Percentiles rank a stretch among this genome's conserved stretches.
Conservation (phyloP, 1,139 yeast species). For the Suhomyces guaymorum region DNA sequence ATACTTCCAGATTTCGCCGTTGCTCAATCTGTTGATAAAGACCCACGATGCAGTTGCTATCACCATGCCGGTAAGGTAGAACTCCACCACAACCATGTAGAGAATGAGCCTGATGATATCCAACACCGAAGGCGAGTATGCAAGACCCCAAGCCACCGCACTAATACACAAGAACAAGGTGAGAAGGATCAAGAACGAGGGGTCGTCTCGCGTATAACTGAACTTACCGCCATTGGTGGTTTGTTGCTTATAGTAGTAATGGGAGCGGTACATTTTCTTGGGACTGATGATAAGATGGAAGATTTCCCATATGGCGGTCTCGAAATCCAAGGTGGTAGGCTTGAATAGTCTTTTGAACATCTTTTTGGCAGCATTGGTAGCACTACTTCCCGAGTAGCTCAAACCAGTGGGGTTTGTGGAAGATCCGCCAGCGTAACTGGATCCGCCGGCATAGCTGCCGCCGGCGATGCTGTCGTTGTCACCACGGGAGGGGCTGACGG, state of each 20-base stretch:
- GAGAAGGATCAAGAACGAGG: conserved; percentile 75
- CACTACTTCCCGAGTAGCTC: conserved; percentile 3
- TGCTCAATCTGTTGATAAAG: conserved; percentile 62
- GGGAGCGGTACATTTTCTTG: conserved; percentile 75
- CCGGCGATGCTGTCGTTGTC: conserved; percentile 4
- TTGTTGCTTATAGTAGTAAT: conserved; percentile 65
- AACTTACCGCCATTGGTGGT: conserved; percentile 27
- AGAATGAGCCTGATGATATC: conserved; percentile 65
- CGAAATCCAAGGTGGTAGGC: conserved; percentile 85
- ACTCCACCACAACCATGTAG: conserved; percentile 86
- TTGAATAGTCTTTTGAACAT: conserved; percentile 52
- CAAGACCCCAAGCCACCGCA: conserved; percentile 89
- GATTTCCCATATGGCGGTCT: conserved; percentile 91
- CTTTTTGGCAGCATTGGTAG: conserved; percentile 2
- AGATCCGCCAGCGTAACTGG: conserved; percentile 1
- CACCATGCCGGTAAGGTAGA: conserved; percentile 66
- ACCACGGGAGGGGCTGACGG: conserved; percentile 10
- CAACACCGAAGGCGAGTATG: conserved; percentile 64
- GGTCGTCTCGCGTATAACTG: conserved; percentile 85
- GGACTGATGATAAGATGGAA: conserved; percentile 73
- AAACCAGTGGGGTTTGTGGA: background rate
- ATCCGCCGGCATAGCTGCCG: conserved; percentile 5
- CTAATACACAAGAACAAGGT: conserved; percentile 65
- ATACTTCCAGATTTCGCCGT: conserved; percentile 4
- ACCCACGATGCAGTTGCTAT: conserved; percentile 76